Evolutionary conservation across 1,284 basidiomycete genomes (phyloP).

Genomic region (Malassezia vespertilionis): DNA sequence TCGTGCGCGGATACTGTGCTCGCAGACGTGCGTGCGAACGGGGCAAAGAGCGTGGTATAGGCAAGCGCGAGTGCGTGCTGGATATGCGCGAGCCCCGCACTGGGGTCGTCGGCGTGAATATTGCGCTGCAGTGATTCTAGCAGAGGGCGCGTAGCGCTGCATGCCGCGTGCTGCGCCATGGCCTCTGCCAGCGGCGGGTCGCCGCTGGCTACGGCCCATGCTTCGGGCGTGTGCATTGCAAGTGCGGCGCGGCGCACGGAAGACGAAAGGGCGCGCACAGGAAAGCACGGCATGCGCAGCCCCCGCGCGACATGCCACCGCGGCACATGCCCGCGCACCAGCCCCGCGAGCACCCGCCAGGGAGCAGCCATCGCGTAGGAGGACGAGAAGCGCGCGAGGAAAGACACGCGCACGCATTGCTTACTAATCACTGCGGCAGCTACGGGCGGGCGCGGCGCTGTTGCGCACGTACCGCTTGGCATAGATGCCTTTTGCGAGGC

Average conservation of each 20-base stretch:
- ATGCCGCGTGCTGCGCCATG: neutral
- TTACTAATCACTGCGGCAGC: neutral
- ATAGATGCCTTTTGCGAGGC: conserved; percentile 39
- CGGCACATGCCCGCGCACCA: no score
- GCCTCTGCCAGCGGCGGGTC: no score
- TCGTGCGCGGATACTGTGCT: neutral
- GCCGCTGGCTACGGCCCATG: no score
- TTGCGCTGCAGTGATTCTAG: neutral
- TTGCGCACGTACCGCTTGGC: conserved; percentile 24
- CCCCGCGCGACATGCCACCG: no score
- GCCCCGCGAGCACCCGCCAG: no score
- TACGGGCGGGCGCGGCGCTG: neutral
- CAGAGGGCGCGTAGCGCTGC: neutral
- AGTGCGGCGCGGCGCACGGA: no score
- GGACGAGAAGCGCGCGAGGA: no score
- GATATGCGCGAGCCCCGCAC: neutral
- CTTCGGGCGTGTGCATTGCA: no score
- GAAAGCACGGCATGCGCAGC: no score
- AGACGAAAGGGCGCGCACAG: no score
- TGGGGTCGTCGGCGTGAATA: neutral
- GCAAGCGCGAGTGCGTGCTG: conserved; percentile 9
- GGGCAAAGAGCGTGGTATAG: conserved; percentile 6
- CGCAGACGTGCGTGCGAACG: neutral
- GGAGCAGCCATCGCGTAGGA: no score
- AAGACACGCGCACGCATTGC: neutral